phyloP scores from a whole-genome alignment of 495 filamentous ascomycete genomes.

The Penicillium daleae region DNA sequence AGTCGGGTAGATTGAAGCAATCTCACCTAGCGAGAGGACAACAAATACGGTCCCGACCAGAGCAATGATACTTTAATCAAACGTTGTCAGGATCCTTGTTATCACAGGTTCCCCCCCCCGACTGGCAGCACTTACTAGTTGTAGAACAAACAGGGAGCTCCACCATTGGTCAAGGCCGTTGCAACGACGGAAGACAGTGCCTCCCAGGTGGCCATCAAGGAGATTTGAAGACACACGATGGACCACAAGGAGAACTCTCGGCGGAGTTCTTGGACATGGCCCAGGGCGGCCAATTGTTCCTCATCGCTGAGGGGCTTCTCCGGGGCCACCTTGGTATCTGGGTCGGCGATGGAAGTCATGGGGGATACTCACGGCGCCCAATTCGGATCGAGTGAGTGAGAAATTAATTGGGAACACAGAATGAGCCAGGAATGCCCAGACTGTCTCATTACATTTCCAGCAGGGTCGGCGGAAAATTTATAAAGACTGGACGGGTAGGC shows the following conservation, averaged over 20 bases:
- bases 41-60: constrained; percentile 28
- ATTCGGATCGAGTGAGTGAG: too few species aligned
- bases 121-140: constrained; percentile 28
- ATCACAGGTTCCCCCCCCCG: too few species aligned
- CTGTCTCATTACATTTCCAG: not conserved
- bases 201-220: constrained; percentile 43
- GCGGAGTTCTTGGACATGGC: constrained; percentile 35
- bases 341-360: constrained; percentile 11
- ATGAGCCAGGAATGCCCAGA: not conserved
- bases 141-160: constrained; percentile 39
- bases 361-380: not conserved
- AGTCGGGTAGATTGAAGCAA: constrained; percentile 31
- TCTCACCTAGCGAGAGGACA: constrained; percentile 30
- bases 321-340: constrained; percentile 16
- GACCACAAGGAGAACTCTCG: constrained; percentile 34
- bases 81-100: too few species aligned
- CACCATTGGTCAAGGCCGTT: constrained; percentile 30
- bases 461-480: not conserved
- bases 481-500: not conserved
- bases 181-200: constrained; percentile 31
- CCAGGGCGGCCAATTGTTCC: constrained; percentile 30
- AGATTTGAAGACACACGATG: constrained; percentile 33
- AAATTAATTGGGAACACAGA: not conserved
- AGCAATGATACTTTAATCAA: constrained; percentile 28
- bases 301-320: constrained; percentile 30